phyloP scores from a whole-genome alignment of 2,329 filamentous ascomycete genomes.

The Fusarium veterinarium region DNA sequence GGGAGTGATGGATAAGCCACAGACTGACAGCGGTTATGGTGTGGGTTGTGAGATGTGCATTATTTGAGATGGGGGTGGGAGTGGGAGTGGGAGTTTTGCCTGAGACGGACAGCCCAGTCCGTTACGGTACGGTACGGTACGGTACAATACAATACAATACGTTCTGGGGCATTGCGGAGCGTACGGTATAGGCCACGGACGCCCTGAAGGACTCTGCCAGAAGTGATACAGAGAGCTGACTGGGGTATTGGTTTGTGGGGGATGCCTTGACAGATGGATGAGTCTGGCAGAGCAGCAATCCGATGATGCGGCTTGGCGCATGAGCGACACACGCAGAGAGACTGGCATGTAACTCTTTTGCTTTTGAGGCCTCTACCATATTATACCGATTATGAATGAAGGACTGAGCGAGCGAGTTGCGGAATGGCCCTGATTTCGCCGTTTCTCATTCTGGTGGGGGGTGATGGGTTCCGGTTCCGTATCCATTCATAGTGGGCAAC shows the following conservation, averaged over 20 bases:
- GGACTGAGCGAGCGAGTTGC: neutral
- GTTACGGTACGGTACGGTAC: neutral
- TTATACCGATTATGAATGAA: neutral
- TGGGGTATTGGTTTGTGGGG: conserved; percentile 9
- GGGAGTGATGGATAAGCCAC: neutral
- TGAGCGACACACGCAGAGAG: conserved; percentile 22
- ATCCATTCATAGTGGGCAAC: conserved; percentile 1
- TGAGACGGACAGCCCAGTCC: neutral
- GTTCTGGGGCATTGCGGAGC: neutral
- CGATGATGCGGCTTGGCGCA: conserved; percentile 38
- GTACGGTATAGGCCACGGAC: neutral
- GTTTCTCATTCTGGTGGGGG: neutral
- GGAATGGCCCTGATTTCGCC: neutral
- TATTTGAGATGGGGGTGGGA: conserved; percentile 11
- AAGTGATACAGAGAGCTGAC: conserved; percentile 1
- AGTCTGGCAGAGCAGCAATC: conserved; percentile 9
- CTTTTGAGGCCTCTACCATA: conserved; percentile 17
- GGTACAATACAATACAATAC: neutral
- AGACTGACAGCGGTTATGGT: neutral
- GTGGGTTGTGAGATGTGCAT: conserved; percentile 31
- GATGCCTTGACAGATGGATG: neutral
- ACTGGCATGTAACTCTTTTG: neutral
- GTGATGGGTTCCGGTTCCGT: neutral
- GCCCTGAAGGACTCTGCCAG: neutral
- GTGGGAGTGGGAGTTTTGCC: neutral